These are phyloP conservation scores for Septoria petroselini DNA, from an alignment of 2,329 filamentous ascomycete genomes.

Conservation along the genomic window DNA sequence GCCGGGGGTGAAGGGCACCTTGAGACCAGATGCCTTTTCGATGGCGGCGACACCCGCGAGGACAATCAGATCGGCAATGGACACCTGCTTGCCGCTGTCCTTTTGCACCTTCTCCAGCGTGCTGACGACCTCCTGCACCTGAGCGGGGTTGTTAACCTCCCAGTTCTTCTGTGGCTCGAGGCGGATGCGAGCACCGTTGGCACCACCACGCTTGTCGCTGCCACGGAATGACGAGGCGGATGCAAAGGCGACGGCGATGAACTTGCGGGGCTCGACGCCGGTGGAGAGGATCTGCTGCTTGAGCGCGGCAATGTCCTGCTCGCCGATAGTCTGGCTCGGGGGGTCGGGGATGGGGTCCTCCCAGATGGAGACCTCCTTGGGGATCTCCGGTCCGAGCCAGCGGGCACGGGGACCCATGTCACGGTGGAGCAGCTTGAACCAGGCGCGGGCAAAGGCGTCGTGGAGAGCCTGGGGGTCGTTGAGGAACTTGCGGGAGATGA, in stretches of 20 bases:
- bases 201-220: constrained; percentile 77
- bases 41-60: constrained; percentile 68
- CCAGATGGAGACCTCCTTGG: constrained; percentile 67
- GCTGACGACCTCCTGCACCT: constrained; percentile 60
- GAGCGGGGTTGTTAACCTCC: constrained; percentile 69
- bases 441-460: constrained; percentile 68
- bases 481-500: constrained; percentile 69
- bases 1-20: constrained; percentile 70
- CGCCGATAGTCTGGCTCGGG: constrained; percentile 58
- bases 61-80: constrained; percentile 74
- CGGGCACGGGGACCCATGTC: constrained; percentile 69
- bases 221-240: constrained; percentile 70
- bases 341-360: constrained; percentile 67
- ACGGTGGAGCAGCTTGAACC: constrained; percentile 82
- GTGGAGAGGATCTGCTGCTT: constrained; percentile 66
- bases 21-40: constrained; percentile 65
- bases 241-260: constrained; percentile 66
- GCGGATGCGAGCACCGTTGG: constrained; percentile 75
- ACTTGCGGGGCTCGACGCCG: constrained; percentile 58
- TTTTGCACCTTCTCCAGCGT: constrained; percentile 64
- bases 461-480: constrained; percentile 66
- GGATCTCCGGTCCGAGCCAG: constrained; percentile 72
- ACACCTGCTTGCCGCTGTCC: constrained; percentile 64
- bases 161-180: constrained; percentile 70
- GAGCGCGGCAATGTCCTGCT: constrained; percentile 60